Evolutionary conservation across 2,329 filamentous ascomycete genomes (phyloP), one percentile per base, ranked within the genome.

Genomic region (Annulohypoxylon truncatum): DNA sequence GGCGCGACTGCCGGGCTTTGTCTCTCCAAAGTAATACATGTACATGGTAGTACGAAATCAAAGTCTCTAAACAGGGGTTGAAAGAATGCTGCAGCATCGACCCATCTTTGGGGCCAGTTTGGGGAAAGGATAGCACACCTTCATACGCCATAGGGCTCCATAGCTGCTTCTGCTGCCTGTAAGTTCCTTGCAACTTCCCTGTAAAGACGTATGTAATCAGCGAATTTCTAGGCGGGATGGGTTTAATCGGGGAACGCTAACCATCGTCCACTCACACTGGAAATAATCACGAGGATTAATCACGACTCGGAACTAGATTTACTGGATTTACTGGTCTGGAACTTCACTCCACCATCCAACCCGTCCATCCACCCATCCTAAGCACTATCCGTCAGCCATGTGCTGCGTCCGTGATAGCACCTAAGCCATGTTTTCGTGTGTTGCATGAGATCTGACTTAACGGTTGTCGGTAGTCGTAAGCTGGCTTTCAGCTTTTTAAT

Each of bases 201-300:
- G 57, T 55, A 61, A 24, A 40, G 22, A 15, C 42, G 47, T 62
- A 63, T 18, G 60, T 63, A 63, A 55, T 58, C 68, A 62, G 38
- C 50, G 44, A 29, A 40, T 31, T 54, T 60, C 46, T 26, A 59
- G 44, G 53, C 57, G 53, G 63, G 58, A 56, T 61, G 50, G 33
- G 28, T 31, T 20, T 28, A 54, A 56, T 54, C 61, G 61, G 65
- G 52, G 33, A 60, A 48, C 40, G 56, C 61, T 64, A 71, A 46
- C 33, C 46, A 47, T 67, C 61, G 51, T 54, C 60, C 64, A 64
- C 60, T 64, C 64, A 69, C 72, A 74, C 72, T 61, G 63, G 69
- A 75, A 70, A 70, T 70, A 68, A 73, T 75, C 73, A 75, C 72
- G 73, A 72, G 73, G 69, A 67, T 57, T 53, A 59, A 70, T 71